A percentile compares a stretch with the other conserved stretches of the same genome.
Conservation (phyloP, 169 alveolate species). For the Nephromyces sp. region DNA sequence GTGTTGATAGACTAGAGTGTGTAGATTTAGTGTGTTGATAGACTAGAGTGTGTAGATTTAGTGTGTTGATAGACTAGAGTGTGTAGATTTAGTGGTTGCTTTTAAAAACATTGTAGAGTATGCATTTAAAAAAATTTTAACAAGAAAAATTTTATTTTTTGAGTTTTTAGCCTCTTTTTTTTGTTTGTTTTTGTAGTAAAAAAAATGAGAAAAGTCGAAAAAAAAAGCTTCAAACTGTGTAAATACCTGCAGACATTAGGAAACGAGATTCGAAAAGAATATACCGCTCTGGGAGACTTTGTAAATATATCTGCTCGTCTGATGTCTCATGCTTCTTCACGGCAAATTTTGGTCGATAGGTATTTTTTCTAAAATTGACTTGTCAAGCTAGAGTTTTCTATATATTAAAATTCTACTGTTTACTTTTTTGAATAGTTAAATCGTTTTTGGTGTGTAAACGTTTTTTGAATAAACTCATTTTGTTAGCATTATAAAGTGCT, state of each 20-base stretch:
- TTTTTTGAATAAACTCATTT: background rate
- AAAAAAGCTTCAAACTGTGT: constrained; percentile 3
- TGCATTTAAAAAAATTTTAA: too few relatives aligned
- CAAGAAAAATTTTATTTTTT: too few relatives aligned
- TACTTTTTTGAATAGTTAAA: background rate
- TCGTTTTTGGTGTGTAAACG: background rate
- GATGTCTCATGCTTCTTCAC: constrained; percentile 53
- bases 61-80: too few relatives aligned
- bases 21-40: too few relatives aligned
- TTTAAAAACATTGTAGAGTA: background rate
- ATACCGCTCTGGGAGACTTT: constrained; percentile 67
- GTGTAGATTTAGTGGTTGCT: too few relatives aligned
- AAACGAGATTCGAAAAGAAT: constrained; percentile 48
- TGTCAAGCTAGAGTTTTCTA: too few relatives aligned
- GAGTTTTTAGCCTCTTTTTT: background rate
- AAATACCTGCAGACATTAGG: constrained; percentile 45
- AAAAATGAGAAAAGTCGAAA: background rate
- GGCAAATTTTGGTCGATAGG: constrained; percentile 42
- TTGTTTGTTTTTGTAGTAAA: background rate
- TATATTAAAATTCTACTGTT: background rate
- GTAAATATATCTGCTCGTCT: constrained; percentile 61
- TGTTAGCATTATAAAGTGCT: too few relatives aligned
- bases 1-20: too few relatives aligned
- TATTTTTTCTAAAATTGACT: too few relatives aligned
- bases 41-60: too few relatives aligned